These are phyloP conservation scores for Mycocentrospora acerina DNA, from an alignment of 2,329 filamentous ascomycete genomes.

Conservation along the genomic window DNA sequence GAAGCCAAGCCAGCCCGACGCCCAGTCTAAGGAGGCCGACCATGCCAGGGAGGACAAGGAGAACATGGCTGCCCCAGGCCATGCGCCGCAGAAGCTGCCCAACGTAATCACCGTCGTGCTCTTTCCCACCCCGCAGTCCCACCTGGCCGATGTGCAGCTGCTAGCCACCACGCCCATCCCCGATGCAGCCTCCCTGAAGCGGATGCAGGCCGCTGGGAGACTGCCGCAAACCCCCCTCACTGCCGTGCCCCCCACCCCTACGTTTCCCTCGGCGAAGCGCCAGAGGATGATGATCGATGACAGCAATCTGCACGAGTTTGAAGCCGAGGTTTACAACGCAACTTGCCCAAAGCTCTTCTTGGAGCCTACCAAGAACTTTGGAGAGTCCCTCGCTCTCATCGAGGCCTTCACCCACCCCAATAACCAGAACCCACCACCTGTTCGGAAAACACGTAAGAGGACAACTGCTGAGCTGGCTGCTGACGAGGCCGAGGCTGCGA, in stretches of 20 bases:
- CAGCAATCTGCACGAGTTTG: constrained; percentile 70
- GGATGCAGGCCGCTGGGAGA: constrained; percentile 50
- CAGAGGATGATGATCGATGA: constrained; percentile 76
- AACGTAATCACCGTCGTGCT: constrained; percentile 78
- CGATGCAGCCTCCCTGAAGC: constrained; percentile 52
- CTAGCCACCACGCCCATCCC: constrained; percentile 68
- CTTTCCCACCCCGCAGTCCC: constrained; percentile 75
- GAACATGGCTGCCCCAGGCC: constrained; percentile 56
- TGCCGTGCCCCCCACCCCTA: constrained; percentile 56
- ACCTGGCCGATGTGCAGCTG: constrained; percentile 73
- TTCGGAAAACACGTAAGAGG: constrained; percentile 86
- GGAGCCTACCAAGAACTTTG: constrained; percentile 69
- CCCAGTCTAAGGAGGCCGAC: constrained; percentile 21
- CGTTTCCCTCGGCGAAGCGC: constrained; percentile 67
- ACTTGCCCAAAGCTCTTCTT: constrained; percentile 76
- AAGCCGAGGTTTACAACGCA: constrained; percentile 72
- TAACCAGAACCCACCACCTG: constrained; percentile 73
- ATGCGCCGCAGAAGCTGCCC: constrained; percentile 50
- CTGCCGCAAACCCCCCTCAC: constrained; percentile 68
- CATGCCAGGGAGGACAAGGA: constrained; percentile 56
- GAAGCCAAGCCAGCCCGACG: constrained; percentile 26
- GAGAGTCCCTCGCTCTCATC: constrained; percentile 71
- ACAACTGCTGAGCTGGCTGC: constrained; percentile 94
- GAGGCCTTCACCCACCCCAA: constrained; percentile 73
- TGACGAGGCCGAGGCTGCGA: constrained; percentile 87